These are phyloP conservation scores for Pleurotus eryngii DNA, from an alignment of 768 basidiomycete species.

Conservation along the genomic window DNA sequence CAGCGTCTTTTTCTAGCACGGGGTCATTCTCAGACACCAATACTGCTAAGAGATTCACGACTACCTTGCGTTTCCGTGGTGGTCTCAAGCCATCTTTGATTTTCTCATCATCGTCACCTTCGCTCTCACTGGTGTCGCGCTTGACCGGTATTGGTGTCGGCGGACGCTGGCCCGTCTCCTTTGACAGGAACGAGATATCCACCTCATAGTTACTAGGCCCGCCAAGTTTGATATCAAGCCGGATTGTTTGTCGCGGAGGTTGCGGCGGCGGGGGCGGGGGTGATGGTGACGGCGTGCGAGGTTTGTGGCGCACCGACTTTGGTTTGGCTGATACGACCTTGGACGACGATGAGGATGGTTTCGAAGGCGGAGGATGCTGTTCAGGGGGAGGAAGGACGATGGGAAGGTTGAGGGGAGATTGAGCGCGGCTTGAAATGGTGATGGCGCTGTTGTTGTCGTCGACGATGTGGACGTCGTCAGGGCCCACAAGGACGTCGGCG, in stretches of 20 bases:
- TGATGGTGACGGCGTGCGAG: conserved; percentile 43
- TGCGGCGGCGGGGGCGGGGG: conserved; percentile 54
- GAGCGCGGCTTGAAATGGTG: conserved; percentile 2
- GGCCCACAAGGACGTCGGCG: conserved; percentile 16
- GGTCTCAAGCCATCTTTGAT: conserved; percentile 23
- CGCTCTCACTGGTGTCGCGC: conserved; percentile 54
- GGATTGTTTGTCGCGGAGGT: conserved; percentile 57
- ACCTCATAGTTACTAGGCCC: conserved; percentile 76
- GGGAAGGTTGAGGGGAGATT: background rate
- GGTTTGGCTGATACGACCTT: conserved; percentile 16
- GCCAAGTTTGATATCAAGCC: conserved; percentile 66
- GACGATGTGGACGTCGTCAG: conserved; percentile 12
- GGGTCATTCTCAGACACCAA: no score
- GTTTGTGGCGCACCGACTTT: conserved; percentile 22
- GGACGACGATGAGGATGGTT: conserved; percentile 8
- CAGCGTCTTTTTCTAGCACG: conserved; percentile 10
- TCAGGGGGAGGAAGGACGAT: conserved; percentile 1
- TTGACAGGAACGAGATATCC: conserved; percentile 55
- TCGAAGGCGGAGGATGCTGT: background rate
- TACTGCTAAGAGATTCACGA: no score
- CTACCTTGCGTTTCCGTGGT: conserved; percentile 24
- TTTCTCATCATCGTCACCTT: conserved; percentile 45
- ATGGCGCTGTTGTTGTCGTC: conserved; percentile 13
- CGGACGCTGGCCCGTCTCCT: conserved; percentile 62
- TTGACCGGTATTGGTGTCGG: conserved; percentile 48